A percentile compares a stretch with the other conserved stretches of the same genome.
Evolutionary conservation across 495 filamentous ascomycete species (phyloP).

Genomic region (Tirmania nivea): DNA sequence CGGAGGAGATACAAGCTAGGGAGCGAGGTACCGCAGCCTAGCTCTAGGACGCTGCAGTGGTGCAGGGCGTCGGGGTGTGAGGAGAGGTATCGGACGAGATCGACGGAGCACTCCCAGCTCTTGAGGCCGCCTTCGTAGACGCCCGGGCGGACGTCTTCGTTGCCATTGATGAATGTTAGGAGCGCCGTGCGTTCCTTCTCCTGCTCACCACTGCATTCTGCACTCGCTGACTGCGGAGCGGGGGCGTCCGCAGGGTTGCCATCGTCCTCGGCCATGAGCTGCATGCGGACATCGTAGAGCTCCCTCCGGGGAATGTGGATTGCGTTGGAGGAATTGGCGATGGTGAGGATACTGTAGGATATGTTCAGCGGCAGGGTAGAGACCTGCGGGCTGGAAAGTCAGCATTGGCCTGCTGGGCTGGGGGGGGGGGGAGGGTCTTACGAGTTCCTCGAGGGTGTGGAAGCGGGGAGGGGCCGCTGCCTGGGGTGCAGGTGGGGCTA

Average conservation of each 20-base stretch:
- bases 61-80: background rate
- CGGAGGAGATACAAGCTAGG: conserved; percentile 62
- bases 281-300: conserved; percentile 79
- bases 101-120: conserved; percentile 89
- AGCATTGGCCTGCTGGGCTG: background rate
- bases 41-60: conserved; percentile 24
- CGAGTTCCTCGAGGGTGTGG: conserved; percentile 9
- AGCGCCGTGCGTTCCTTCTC: conserved; percentile 5
- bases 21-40: conserved; percentile 78
- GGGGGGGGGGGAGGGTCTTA: background rate
- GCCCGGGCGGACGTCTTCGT: conserved; percentile 68
- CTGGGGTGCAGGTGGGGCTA: background rate
- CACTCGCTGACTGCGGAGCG: conserved; percentile 9
- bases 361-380: conserved; percentile 11
- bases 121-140: conserved; percentile 98
- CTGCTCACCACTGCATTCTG: conserved; percentile 18
- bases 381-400: conserved; percentile 1
- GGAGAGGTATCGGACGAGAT: conserved; percentile 44
- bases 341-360: conserved; percentile 9
- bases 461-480: conserved; percentile 1
- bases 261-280: conserved; percentile 76
- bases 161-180: conserved; percentile 25
- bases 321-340: conserved; percentile 1
- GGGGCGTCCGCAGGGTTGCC: conserved; percentile 9
- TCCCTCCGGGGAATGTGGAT: conserved; percentile 59